Evolutionary conservation across 331 rosid genomes (phyloP).

Genomic region (Quercus lobata): DNA sequence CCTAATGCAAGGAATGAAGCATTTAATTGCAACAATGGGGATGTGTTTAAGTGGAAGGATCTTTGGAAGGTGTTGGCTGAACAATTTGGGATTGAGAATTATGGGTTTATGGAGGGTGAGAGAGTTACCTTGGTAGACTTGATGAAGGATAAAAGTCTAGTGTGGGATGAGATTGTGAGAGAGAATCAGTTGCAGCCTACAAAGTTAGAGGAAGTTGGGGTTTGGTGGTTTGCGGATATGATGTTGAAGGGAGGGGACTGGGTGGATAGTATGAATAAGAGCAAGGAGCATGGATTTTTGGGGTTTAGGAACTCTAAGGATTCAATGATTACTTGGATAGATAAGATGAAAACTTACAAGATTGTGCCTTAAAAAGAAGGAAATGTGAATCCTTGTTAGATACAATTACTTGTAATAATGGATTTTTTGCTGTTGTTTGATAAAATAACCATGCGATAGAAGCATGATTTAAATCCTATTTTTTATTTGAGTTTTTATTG

Average conservation of each 20-base stretch:
- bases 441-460: no score
- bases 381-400: no score
- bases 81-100: slow-evolving; percentile 56
- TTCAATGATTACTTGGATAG: slow-evolving; percentile 49
- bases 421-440: no score
- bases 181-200: slow-evolving; percentile 40
- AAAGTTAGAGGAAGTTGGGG: slow-evolving; percentile 44
- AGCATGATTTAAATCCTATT: no score
- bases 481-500: no score
- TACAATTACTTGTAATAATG: no score
- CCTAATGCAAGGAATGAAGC: slow-evolving; percentile 62
- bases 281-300: slow-evolving; percentile 63
- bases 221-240: slow-evolving; percentile 52
- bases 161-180: slow-evolving; percentile 59
- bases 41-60: slow-evolving; percentile 65
- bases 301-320: slow-evolving; percentile 66
- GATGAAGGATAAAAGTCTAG: slow-evolving; percentile 45
- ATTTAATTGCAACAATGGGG: slow-evolving; percentile 56
- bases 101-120: slow-evolving; percentile 46
- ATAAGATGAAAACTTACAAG: slow-evolving; percentile 25
- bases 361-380: slow-evolving; percentile 10
- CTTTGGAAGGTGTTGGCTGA: slow-evolving; percentile 73
- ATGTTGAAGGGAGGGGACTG: background rate
- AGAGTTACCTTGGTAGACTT: slow-evolving; percentile 26
- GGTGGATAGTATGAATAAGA: slow-evolving; percentile 59